phyloP scores from a whole-genome alignment of 805 yeast species.

The Candida anglica region DNA sequence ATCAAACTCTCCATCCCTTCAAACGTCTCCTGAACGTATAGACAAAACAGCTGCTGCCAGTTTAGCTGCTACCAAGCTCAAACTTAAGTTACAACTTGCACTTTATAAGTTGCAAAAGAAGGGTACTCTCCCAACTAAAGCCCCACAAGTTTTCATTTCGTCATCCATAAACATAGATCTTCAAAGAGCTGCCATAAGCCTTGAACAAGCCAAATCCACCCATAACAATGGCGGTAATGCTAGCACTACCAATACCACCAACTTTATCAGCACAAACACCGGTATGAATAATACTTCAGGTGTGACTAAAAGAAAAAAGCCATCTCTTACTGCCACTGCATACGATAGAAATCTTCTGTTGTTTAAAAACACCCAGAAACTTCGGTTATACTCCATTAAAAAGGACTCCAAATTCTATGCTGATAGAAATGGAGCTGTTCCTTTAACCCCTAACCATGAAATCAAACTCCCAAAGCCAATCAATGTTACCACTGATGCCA shows the following conservation, averaged over 20 bases:
- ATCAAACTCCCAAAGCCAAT: slow-evolving; percentile 2
- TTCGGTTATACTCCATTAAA: slow-evolving; percentile 37
- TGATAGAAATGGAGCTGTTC: slow-evolving; percentile 1
- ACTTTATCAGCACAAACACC: slow-evolving; percentile 4
- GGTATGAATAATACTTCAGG: slow-evolving; percentile 4
- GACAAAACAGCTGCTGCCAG: slow-evolving; percentile 29
- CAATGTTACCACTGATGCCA: slow-evolving; percentile 2
- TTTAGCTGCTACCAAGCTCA: slow-evolving; percentile 40
- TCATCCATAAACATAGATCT: slow-evolving; percentile 1
- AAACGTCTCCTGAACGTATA: slow-evolving; percentile 4
- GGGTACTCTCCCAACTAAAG: not conserved
- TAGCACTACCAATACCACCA: slow-evolving; percentile 5
- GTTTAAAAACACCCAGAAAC: slow-evolving; percentile 11
- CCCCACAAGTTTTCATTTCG: not conserved
- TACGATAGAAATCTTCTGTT: slow-evolving; percentile 5
- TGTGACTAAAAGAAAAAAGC: slow-evolving; percentile 8
- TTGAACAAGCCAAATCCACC: not conserved
- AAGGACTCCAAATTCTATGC: slow-evolving; percentile 29
- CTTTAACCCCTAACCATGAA: slow-evolving; percentile 1
- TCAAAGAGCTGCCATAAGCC: not conserved
- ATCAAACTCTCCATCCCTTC: slow-evolving; percentile 4
- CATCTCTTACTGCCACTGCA: slow-evolving; percentile 15
- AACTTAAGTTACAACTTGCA: slow-evolving; percentile 40
- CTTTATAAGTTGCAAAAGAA: slow-evolving; percentile 30
- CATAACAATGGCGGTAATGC: not conserved